Base-by-base conservation (phyloP, 1,139 yeast genomes). In the Debaryomyces coudertii region DNA sequence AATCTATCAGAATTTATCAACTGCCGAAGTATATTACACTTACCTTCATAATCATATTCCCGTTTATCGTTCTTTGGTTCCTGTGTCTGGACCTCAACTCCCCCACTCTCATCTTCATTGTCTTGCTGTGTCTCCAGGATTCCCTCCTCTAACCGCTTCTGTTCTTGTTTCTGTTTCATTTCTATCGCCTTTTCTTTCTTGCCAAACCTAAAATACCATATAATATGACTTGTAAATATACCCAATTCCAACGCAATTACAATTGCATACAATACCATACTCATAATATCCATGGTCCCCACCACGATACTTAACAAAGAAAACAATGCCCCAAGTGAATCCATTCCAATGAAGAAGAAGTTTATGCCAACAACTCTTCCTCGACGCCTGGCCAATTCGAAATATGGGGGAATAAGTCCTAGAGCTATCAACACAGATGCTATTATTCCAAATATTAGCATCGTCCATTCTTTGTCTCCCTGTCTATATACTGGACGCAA, bases 351-450 rank as follows among this genome's bases (percentile, higher is more conserved):
- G 55, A 92, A 92, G n/a, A 85, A 57, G 61, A 92, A 90, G 60
- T 90, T 90, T 57, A 92, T 85, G 0, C 98, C 98, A 4, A 90
- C 81, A 4, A 92, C 97, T 40, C 89, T 71, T 2, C 97, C 97
- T 41, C 79, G 66, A 50, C 96, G 77, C 60, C 88, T 88, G 30
- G 82, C 80, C 30, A 92, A 70, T 61, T 92, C 98, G 57, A 83
- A 83, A 63, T 90, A 92, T 4, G 97, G 97, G 0, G 97, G 97
- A 2, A 92, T 58, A 38, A 92, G 72, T 0, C 98, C 98, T 2
- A 80, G 57, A 0, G 89, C 96, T 23, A 92, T 70, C 22, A 88
- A 63, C 0, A 90, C 73, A 0, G 95, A 82, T 0, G 97, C 97
- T 34, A 88, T 53, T 12, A 88, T 77, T 14, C 97, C 98, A 50